Percentiles rank a stretch among this genome's conserved stretches.
Evolutionary conservation across 306 rosid genomes (phyloP).

Genomic region (Mimosa bimucronata): DNA sequence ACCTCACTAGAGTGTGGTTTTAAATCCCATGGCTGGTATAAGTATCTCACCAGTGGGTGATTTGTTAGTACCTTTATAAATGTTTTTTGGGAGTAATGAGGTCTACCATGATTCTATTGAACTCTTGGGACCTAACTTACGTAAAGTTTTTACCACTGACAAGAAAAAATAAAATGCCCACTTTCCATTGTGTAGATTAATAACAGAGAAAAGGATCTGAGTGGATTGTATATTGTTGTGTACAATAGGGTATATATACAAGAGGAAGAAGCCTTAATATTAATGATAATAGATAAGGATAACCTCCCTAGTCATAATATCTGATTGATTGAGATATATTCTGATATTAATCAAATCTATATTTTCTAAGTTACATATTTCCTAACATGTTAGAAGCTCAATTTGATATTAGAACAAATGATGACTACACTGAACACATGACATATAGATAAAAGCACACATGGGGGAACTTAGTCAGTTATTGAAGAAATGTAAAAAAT

Average conservation of each 20-base stretch:
- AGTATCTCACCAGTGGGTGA: background rate
- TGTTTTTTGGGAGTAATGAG: background rate
- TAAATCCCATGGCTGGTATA: background rate
- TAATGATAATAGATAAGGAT: too few relatives aligned
- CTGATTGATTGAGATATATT: too few relatives aligned
- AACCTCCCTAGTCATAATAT: too few relatives aligned
- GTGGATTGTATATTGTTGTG: too few relatives aligned
- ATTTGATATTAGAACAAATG: conserved; percentile 10
- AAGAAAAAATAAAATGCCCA: background rate
- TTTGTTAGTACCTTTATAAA: background rate
- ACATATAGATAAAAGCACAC: conserved; percentile 16
- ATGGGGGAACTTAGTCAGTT: background rate
- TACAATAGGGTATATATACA: too few relatives aligned
- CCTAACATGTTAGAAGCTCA: background rate
- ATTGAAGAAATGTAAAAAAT: conserved; percentile 12
- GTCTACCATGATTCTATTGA: background rate
- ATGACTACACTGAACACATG: background rate
- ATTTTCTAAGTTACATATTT: too few relatives aligned
- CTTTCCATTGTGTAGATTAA: background rate
- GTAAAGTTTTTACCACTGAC: background rate
- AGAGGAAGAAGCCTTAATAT: too few relatives aligned
- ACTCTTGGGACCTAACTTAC: background rate
- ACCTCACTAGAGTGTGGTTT: background rate
- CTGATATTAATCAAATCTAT: too few relatives aligned
- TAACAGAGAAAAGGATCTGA: too few relatives aligned